Conservation (phyloP, 768 basidiomycete genomes). For the Collybiopsis luxurians region DNA sequence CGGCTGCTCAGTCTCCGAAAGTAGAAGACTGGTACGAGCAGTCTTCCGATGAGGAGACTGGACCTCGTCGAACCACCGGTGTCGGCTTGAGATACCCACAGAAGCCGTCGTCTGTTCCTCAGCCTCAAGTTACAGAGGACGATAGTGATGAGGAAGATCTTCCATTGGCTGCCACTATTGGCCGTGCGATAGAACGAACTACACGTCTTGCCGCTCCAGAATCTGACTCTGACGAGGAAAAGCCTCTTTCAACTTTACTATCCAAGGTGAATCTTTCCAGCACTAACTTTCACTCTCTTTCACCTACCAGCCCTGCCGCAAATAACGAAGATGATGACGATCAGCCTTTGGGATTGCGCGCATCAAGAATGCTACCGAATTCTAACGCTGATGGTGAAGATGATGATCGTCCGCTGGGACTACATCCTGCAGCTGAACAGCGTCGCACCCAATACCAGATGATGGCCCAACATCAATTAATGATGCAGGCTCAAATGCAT, state of each 20-base stretch:
- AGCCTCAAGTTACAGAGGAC: constrained; percentile 27
- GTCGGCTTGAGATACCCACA: constrained; percentile 51
- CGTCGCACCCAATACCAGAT: constrained; percentile 68
- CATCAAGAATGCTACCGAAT: constrained; percentile 42
- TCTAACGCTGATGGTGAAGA: constrained; percentile 42
- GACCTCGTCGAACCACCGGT: constrained; percentile 56
- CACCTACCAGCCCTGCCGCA: constrained; percentile 12
- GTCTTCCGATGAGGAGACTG: constrained; percentile 60
- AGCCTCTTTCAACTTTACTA: constrained; percentile 63
- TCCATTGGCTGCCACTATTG: constrained; percentile 66
- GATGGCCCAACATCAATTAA: constrained; percentile 54
- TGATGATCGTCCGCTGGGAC: constrained; percentile 67
- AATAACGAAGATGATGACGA: constrained; percentile 65
- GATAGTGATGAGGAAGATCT: constrained; percentile 83
- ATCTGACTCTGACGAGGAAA: constrained; percentile 67
- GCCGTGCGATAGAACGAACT: constrained; percentile 49
- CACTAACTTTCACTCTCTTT: constrained; percentile 36
- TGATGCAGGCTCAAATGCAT: constrained; percentile 76
- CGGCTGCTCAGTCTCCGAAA: constrained; percentile 15
- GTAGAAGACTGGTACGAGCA: constrained; percentile 43
- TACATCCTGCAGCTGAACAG: constrained; percentile 74
- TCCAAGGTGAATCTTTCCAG: constrained; percentile 43
- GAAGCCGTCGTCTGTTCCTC: constrained; percentile 19
- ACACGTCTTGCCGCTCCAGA: constrained; percentile 23
- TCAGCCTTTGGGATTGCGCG: constrained; percentile 67